phyloP scores from a whole-genome alignment of 2,329 filamentous ascomycete species.

The Neonectria hederae region DNA sequence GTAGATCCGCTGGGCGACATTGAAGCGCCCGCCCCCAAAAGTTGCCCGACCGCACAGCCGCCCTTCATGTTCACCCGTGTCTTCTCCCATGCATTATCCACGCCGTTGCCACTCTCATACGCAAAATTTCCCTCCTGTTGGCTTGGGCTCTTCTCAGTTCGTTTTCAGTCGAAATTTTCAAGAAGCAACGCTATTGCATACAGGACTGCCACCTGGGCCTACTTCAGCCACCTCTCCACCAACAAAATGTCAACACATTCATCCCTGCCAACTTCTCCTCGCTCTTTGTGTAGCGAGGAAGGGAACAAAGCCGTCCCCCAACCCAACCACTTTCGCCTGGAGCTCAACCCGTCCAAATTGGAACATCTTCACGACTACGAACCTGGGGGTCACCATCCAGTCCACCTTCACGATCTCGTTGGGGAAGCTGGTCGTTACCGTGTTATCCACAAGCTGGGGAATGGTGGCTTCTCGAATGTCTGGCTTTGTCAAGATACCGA shows the following conservation, averaged over 20 bases:
- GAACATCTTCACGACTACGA: conserved; percentile 44
- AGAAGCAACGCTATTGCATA: not conserved
- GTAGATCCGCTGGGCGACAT: too few species aligned
- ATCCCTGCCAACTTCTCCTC: not conserved
- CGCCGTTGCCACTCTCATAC: too few species aligned
- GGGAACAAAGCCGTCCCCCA: not conserved
- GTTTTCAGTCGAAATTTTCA: not conserved
- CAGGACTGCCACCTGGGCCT: not conserved
- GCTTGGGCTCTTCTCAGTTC: too few species aligned
- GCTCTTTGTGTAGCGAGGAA: not conserved
- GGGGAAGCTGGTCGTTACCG: conserved; percentile 49
- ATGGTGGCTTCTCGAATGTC: conserved; percentile 55
- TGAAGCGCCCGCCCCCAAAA: too few species aligned
- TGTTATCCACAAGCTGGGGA: conserved; percentile 56
- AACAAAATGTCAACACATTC: not conserved
- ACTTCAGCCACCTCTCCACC: not conserved
- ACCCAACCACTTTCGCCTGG: not conserved
- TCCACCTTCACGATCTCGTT: conserved; percentile 52
- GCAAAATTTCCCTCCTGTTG: too few species aligned
- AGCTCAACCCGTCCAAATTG: not conserved
- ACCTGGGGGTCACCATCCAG: conserved; percentile 54
- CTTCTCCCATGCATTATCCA: too few species aligned
- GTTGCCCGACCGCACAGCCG: too few species aligned
- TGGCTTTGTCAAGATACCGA: conserved; percentile 52
- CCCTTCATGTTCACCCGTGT: too few species aligned